Percentiles rank a stretch among this genome's conserved stretches.
These are phyloP conservation scores for Collybia sp. DNA, from an alignment of 768 basidiomycete genomes.

Conservation along the genomic window DNA sequence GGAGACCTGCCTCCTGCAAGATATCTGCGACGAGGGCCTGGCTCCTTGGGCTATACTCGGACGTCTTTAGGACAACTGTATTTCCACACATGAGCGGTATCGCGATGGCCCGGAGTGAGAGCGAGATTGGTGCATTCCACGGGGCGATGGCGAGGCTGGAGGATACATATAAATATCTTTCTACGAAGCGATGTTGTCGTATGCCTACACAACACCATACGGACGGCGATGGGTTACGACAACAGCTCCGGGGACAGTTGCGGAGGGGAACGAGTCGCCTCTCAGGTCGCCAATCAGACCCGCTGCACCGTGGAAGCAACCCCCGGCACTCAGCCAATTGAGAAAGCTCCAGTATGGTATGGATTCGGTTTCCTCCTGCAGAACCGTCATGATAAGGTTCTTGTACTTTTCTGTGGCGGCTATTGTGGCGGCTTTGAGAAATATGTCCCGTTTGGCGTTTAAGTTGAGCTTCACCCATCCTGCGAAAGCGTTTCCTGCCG, in stretches of 20 bases:
- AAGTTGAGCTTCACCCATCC: conserved; percentile 39
- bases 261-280: conserved; percentile 40
- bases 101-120: conserved; percentile 40
- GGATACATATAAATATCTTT: background rate
- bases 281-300: conserved; percentile 29
- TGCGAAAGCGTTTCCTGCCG: conserved; percentile 40
- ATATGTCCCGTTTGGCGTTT: conserved; percentile 33
- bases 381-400: conserved; percentile 23
- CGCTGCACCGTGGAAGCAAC: conserved; percentile 25
- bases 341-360: conserved; percentile 17
- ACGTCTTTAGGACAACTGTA: conserved; percentile 48
- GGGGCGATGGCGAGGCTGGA: conserved; percentile 47
- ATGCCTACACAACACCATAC: conserved; percentile 46
- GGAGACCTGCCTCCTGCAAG: conserved; percentile 56
- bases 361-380: conserved; percentile 36
- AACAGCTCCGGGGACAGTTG: conserved; percentile 34
- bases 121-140: conserved; percentile 48
- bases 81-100: conserved; percentile 52
- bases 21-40: conserved; percentile 42
- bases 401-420: conserved; percentile 36
- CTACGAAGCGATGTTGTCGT: background rate
- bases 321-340: conserved; percentile 19
- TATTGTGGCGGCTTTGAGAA: conserved; percentile 45
- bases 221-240: conserved; percentile 42
- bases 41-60: conserved; percentile 43